phyloP scores from a whole-genome alignment of 2,329 filamentous ascomycete species.

The Arthroderma uncinatum region DNA sequence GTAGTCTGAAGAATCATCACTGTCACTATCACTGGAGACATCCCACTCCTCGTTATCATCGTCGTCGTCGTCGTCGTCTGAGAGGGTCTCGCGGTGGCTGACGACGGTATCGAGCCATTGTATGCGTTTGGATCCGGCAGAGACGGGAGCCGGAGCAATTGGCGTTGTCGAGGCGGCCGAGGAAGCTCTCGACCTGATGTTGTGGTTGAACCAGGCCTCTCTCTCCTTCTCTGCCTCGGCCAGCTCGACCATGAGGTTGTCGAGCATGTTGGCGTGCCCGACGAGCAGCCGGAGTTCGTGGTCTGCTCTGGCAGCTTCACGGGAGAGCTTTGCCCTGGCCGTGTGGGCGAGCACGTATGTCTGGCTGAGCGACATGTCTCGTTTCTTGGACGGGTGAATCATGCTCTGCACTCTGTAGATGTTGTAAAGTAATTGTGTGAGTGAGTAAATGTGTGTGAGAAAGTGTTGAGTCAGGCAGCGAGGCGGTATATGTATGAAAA shows the following conservation, averaged over 20 bases:
- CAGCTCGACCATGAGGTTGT: conserved; percentile 82
- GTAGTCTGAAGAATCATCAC: conserved; percentile 29
- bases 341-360: conserved; percentile 98
- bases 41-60: conserved; percentile 45
- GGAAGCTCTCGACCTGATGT: conserved; percentile 50
- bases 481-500: background rate
- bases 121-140: background rate
- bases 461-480: background rate
- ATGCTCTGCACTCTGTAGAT: background rate
- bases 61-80: background rate
- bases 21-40: conserved; percentile 41
- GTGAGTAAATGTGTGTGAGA: background rate
- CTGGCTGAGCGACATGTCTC: conserved; percentile 95
- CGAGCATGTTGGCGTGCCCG: conserved; percentile 95
- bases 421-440: background rate
- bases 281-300: conserved; percentile 93
- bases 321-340: conserved; percentile 88
- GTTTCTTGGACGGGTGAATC: conserved; percentile 42
- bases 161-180: conserved; percentile 48
- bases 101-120: conserved; percentile 49
- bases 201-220: conserved; percentile 96
- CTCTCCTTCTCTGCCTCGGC: conserved; percentile 91
- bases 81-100: conserved; percentile 54
- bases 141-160: background rate
- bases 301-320: conserved; percentile 78